Conservation (phyloP, 2,329 filamentous ascomycete species). For the Colletotrichum scovillei region DNA sequence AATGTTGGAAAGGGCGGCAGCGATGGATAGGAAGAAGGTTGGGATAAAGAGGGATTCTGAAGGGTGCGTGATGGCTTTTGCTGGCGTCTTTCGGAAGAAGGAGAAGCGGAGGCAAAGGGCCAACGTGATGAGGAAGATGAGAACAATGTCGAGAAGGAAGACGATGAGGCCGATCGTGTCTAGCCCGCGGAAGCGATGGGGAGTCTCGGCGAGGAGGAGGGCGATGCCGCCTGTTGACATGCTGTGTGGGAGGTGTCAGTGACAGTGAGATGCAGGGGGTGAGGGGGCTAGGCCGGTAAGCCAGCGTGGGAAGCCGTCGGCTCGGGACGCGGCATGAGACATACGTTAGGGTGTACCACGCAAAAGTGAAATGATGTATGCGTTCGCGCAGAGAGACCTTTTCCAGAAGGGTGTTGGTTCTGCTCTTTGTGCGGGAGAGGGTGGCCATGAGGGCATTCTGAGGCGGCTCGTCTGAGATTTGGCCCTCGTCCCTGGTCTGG, state of each 20-base stretch:
- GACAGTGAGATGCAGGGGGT: neutral
- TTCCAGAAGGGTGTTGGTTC: slow-evolving; percentile 31
- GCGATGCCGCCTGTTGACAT: slow-evolving; percentile 59
- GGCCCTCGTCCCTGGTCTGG: neutral
- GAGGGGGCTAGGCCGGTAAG: neutral
- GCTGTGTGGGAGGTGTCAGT: neutral
- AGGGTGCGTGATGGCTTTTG: slow-evolving; percentile 59
- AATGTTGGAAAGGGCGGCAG: slow-evolving; percentile 68
- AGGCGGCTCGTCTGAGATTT: slow-evolving; percentile 8
- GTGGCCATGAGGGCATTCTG: slow-evolving; percentile 23
- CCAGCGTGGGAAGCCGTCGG: neutral
- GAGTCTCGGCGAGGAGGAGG: slow-evolving; percentile 61
- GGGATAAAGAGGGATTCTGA: slow-evolving; percentile 71
- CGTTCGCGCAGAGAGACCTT: slow-evolving; percentile 40
- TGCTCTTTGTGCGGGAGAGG: slow-evolving; percentile 26
- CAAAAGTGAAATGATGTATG: slow-evolving; percentile 58
- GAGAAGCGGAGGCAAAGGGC: slow-evolving; percentile 62
- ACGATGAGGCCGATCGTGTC: slow-evolving; percentile 64
- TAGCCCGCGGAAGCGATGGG: slow-evolving; percentile 65
- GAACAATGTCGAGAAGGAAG: slow-evolving; percentile 65
- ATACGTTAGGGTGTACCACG: slow-evolving; percentile 63
- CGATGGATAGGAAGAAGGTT: slow-evolving; percentile 70
- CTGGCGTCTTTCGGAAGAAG: slow-evolving; percentile 54
- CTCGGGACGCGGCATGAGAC: neutral
- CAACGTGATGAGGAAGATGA: slow-evolving; percentile 61